Evolutionary conservation across 305 asterid species (phyloP), one percentile per base, ranked within the genome.

Genomic region (Striga hermonthica): DNA sequence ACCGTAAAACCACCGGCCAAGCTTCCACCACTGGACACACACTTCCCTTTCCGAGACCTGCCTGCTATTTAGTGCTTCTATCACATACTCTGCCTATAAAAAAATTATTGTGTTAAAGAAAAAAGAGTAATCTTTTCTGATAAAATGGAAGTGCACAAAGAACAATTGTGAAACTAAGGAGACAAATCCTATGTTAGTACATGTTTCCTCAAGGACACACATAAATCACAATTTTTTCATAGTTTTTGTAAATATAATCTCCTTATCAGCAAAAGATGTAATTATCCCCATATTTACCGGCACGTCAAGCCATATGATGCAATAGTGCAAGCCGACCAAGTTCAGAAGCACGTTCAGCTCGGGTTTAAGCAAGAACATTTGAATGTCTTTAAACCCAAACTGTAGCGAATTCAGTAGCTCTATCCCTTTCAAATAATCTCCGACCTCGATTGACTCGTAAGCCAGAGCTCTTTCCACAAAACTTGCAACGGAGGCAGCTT

Each of bases 1-100:
- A 43, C 98, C 95, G 59, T 76, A 73, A 57, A 80, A 79, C 95
- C 95, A 87, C 62, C 95, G 77, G 11, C 96, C 95, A 0, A 89
- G 86, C 79, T 89, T 89, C 98, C 95, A 89, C 96, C 96, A 87
- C 47, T 79, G 88, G 65, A 91, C 88, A 14, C 89, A 71, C 47
- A 89, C 90, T 67, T 77, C 74, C 77, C 98, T 80, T 57, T 84
- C 83, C 9, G 84, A 78, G 39, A 91, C 80, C 54, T 66, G 66
- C 79, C 71, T 52, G 57, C 40, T 74, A 10, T 66, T 60, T 4
- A 89, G 76, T 45, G 84, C 89, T 76, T 89, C 86, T 49, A 64
- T 47, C 15, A 84, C 63, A 50, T 64, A 45, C 69, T 75, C 78
- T 0, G 76, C 84, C 96, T 90, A 68, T 50, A 50, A 72, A 60